phyloP scores from a whole-genome alignment of 228 moss, liverwort and hornwort species.

The Sphagnum fallax region DNA sequence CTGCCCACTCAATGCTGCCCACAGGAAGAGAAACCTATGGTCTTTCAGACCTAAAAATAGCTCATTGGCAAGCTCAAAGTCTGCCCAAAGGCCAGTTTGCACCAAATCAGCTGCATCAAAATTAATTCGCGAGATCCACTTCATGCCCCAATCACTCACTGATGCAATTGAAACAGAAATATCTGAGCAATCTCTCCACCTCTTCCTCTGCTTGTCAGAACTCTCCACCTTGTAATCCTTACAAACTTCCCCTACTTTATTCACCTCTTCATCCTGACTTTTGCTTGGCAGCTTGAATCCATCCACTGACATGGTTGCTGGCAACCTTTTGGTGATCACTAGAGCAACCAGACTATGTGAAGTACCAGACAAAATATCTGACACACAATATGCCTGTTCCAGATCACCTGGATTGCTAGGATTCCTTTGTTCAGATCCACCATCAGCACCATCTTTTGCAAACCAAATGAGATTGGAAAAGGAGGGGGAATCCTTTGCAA shows the following conservation, averaged over 20 bases:
- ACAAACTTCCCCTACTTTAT: conserved; percentile 4
- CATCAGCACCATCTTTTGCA: conserved; percentile 16
- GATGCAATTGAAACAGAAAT: conserved; percentile 40
- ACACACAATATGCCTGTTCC: conserved; percentile 24
- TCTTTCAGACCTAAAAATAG: conserved; percentile 71
- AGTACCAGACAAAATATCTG: conserved; percentile 61
- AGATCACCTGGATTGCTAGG: conserved; percentile 10
- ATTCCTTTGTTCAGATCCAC: conserved; percentile 7
- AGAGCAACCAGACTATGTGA: conserved; percentile 57
- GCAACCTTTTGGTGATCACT: conserved; percentile 21
- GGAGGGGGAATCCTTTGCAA: conserved; percentile 38
- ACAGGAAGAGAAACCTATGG: conserved; percentile 58
- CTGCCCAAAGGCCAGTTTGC: conserved; percentile 39
- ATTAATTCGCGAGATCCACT: conserved; percentile 51
- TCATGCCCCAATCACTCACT: conserved; percentile 54
- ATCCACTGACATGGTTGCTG: background rate
- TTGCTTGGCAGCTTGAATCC: background rate
- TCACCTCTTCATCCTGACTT: conserved; percentile 2
- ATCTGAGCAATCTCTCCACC: conserved; percentile 14
- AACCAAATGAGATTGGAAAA: conserved; percentile 40
- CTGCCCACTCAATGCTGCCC: conserved; percentile 51
- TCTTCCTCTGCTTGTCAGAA: conserved; percentile 5
- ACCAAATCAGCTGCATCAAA: conserved; percentile 17
- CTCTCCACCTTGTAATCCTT: background rate
- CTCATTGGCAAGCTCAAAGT: conserved; percentile 61